A percentile compares a stretch with the other conserved stretches of the same genome.
Conservation (phyloP, 805 yeast species). For the Yamadazyma ubonensis region DNA sequence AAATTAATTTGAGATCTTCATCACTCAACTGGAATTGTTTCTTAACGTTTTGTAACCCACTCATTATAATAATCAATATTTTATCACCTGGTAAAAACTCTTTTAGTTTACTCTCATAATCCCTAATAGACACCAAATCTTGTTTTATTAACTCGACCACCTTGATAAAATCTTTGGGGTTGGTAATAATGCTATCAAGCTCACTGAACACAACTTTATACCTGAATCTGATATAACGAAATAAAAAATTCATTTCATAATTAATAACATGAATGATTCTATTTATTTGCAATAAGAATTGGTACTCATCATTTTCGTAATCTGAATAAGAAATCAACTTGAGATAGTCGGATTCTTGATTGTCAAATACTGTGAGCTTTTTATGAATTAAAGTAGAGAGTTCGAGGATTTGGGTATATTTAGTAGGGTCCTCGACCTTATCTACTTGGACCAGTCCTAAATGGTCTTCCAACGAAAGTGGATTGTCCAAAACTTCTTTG, state of each 20-base stretch:
- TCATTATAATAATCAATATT: constrained; percentile 69
- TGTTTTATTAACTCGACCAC: constrained; percentile 53
- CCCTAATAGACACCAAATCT: constrained; percentile 31
- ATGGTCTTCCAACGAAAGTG: constrained; percentile 11
- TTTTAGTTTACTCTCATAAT: constrained; percentile 36
- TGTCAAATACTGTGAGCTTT: constrained; percentile 22
- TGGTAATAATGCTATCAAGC: constrained; percentile 58
- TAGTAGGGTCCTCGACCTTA: constrained; percentile 19
- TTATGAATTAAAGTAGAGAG: constrained; percentile 24
- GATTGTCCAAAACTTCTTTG: constrained; percentile 12
- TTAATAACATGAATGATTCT: constrained; percentile 53
- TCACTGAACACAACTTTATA: constrained; percentile 72
- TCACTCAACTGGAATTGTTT: constrained; percentile 23
- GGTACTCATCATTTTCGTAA: constrained; percentile 38
- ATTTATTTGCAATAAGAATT: constrained; percentile 55
- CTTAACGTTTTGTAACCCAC: constrained; percentile 54
- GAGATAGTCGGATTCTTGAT: constrained; percentile 27
- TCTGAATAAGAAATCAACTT: constrained; percentile 30
- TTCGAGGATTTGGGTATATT: constrained; percentile 23
- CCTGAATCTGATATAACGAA: constrained; percentile 47
- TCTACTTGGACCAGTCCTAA: constrained; percentile 19
- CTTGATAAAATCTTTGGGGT: constrained; percentile 60
- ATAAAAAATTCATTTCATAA: constrained; percentile 51
- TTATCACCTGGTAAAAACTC: constrained; percentile 59
- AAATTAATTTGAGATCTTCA: constrained; percentile 36